phyloP scores from a whole-genome alignment of 2,329 filamentous ascomycete species.

The Phaeophleospora eucalypticola region DNA sequence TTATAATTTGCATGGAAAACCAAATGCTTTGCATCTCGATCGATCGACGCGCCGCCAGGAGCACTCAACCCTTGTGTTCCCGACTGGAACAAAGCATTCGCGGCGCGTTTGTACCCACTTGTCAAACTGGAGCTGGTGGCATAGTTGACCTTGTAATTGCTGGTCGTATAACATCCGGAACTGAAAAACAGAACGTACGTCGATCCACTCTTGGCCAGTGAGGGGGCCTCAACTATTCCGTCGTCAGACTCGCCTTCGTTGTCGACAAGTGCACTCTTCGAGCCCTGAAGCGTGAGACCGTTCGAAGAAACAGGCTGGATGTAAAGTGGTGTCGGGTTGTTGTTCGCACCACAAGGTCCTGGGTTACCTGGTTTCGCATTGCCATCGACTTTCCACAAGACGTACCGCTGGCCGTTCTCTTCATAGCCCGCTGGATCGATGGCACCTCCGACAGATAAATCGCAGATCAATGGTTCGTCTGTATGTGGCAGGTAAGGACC shows the following conservation, averaged over 20 bases:
- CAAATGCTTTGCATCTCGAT: conserved; percentile 27
- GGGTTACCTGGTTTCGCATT: conserved; percentile 27
- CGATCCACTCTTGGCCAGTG: conserved; percentile 24
- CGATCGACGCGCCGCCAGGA: conserved; percentile 31
- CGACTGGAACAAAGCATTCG: conserved; percentile 24
- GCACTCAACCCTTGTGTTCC: conserved; percentile 27
- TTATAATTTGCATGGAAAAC: conserved; percentile 32
- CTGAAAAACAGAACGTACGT: conserved; percentile 37
- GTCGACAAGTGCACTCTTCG: conserved; percentile 26
- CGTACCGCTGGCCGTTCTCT: conserved; percentile 31
- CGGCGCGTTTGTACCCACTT: conserved; percentile 32
- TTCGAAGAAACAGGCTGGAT: conserved; percentile 31
- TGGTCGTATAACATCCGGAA: conserved; percentile 31
- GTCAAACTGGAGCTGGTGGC: conserved; percentile 27
- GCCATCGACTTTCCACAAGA: conserved; percentile 36
- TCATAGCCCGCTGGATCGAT: conserved; percentile 34
- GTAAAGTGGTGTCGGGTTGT: conserved; percentile 30
- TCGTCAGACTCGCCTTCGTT: conserved; percentile 29
- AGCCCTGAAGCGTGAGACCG: conserved; percentile 29
- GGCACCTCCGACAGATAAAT: conserved; percentile 29
- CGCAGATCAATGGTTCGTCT: conserved; percentile 27
- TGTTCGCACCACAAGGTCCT: conserved; percentile 31
- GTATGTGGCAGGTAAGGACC: conserved; percentile 31
- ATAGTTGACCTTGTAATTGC: conserved; percentile 33
- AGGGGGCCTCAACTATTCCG: conserved; percentile 33